phyloP scores from a whole-genome alignment of 345 rosid species.

The Punica granatum region DNA sequence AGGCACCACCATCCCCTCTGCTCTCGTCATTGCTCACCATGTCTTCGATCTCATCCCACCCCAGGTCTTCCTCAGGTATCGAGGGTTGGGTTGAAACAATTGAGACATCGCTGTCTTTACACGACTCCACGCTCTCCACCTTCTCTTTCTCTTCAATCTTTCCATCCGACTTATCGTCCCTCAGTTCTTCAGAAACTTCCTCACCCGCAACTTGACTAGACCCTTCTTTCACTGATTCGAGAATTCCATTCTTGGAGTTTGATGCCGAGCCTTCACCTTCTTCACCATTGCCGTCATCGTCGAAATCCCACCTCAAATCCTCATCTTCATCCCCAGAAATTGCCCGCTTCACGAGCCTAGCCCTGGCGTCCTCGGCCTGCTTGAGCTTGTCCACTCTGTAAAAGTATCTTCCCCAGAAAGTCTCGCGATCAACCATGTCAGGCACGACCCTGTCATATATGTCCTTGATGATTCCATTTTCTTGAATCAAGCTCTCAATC shows the following conservation, averaged over 20 bases:
- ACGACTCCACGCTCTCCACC: conserved; percentile 29
- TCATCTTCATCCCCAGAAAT: conserved; percentile 55
- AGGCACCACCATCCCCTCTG: conserved; percentile 18
- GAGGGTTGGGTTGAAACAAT: conserved; percentile 56
- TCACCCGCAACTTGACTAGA: not conserved
- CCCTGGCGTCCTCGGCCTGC: conserved; percentile 60
- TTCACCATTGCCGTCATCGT: conserved; percentile 32
- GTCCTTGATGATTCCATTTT: conserved; percentile 26
- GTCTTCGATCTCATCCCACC: conserved; percentile 85
- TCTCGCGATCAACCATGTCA: conserved; percentile 31
- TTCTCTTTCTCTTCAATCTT: conserved; percentile 22
- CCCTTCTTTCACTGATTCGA: not conserved
- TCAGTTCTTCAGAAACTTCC: not conserved
- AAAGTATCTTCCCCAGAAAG: conserved; percentile 62
- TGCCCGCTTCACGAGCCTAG: conserved; percentile 52
- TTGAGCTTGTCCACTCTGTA: conserved; percentile 45
- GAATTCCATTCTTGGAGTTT: not conserved
- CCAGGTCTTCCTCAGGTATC: conserved; percentile 53
- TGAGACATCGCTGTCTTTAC: conserved; percentile 59
- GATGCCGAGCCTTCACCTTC: not conserved
- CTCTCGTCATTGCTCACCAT: conserved; percentile 35
- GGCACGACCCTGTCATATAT: conserved; percentile 41
- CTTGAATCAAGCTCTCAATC: conserved; percentile 30
- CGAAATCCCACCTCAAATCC: conserved; percentile 80
- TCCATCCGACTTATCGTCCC: conserved; percentile 6